Percentiles rank a stretch among this genome's conserved stretches.
Evolutionary conservation across 1,139 yeast genomes (phyloP).

Genomic region (Candida neerlandica): DNA sequence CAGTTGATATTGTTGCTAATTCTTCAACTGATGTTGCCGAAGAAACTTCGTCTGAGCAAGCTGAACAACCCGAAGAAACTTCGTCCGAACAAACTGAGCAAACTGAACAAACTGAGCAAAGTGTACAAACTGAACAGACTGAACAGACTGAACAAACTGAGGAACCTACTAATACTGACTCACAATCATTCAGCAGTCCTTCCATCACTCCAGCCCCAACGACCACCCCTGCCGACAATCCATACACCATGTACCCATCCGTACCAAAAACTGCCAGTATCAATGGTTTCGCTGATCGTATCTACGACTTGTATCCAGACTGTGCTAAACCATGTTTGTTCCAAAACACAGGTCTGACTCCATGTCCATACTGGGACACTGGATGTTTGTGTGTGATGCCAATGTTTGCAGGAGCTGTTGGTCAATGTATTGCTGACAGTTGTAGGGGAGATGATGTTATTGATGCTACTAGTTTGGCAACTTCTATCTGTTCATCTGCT

Average conservation of each 20-base stretch:
- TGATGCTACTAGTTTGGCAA: conserved; percentile 41
- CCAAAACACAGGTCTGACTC: conserved; percentile 31
- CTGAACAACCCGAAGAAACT: too few relatives aligned
- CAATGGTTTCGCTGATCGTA: conserved; percentile 41
- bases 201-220: conserved; percentile 7
- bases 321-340: conserved; percentile 28
- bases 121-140: too few relatives aligned
- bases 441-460: conserved; percentile 40
- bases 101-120: too few relatives aligned
- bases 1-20: conserved; percentile 13
- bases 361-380: conserved; percentile 42
- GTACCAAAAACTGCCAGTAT: conserved; percentile 38
- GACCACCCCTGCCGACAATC: conserved; percentile 12
- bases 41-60: background rate
- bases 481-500: conserved; percentile 40
- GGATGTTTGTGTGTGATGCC: conserved; percentile 42
- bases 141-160: too few relatives aligned
- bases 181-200: background rate
- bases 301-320: conserved; percentile 24
- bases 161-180: background rate
- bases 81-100: too few relatives aligned
- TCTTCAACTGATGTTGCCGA: background rate
- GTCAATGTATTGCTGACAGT: conserved; percentile 30
- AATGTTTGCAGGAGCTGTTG: conserved; percentile 29
- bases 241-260: conserved; percentile 29